Conservation (phyloP, 306 rosid genomes). For the Malus domestica region ASM211411v1 NC_041798.1:34049001-34049500, state of each 20-base stretch:
- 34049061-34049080: background rate
- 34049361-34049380: constrained; percentile 67
- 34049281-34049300: background rate
- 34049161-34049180: background rate
- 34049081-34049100: background rate
- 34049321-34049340: background rate
- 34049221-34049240: background rate
- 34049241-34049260: background rate
- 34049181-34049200: background rate
- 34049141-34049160: background rate
- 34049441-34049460: constrained; percentile 4
- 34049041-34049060: background rate
- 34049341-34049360: constrained; percentile 54
- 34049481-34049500: background rate
- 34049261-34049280: background rate
- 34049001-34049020: background rate
- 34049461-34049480: background rate
- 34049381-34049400: constrained; percentile 47
- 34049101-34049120: background rate
- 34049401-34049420: constrained; percentile 60
- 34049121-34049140: background rate
- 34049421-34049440: constrained; percentile 76
- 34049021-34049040: background rate
- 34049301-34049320: background rate
- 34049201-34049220: no score